Conservation (phyloP, 2,329 filamentous ascomycete species). For the Cordyceps pruinosa region DNA sequence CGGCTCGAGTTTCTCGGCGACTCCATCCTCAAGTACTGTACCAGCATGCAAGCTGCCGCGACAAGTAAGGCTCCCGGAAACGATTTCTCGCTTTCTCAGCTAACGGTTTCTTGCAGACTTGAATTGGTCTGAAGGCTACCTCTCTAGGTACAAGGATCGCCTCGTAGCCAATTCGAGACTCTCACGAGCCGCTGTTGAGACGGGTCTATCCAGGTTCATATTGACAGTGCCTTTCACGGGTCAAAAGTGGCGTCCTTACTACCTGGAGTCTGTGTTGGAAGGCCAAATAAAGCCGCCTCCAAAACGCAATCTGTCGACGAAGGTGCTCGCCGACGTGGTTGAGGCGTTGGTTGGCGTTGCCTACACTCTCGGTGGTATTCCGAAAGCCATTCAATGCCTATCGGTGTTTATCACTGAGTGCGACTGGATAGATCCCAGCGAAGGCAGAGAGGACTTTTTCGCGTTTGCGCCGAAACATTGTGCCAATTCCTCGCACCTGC, state of each 20-base stretch:
- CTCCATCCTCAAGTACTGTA: slow-evolving; percentile 68
- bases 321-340: slow-evolving; percentile 79
- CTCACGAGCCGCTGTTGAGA: slow-evolving; percentile 53
- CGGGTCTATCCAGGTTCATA: slow-evolving; percentile 66
- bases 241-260: slow-evolving; percentile 63
- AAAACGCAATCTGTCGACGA: slow-evolving; percentile 54
- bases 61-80: slow-evolving; percentile 34
- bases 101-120: slow-evolving; percentile 39
- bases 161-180: slow-evolving; percentile 73
- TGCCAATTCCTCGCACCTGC: slow-evolving; percentile 33
- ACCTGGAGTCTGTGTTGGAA: slow-evolving; percentile 35
- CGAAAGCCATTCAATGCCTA: slow-evolving; percentile 57
- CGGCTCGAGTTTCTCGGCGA: slow-evolving; percentile 84
- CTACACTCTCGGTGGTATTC: slow-evolving; percentile 60
- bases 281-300: slow-evolving; percentile 9
- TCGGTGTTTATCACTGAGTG: slow-evolving; percentile 57
- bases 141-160: slow-evolving; percentile 60
- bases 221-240: slow-evolving; percentile 60
- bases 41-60: slow-evolving; percentile 57
- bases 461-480: slow-evolving; percentile 29
- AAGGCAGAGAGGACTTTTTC: slow-evolving; percentile 38
- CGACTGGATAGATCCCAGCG: slow-evolving; percentile 42
- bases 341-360: slow-evolving; percentile 78
- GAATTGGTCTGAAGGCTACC: slow-evolving; percentile 67
- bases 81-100: neutral